Percentiles rank a stretch among this genome's conserved stretches.
phyloP scores from a whole-genome alignment of 805 yeast genomes.

The Torulaspora indica region DNA sequence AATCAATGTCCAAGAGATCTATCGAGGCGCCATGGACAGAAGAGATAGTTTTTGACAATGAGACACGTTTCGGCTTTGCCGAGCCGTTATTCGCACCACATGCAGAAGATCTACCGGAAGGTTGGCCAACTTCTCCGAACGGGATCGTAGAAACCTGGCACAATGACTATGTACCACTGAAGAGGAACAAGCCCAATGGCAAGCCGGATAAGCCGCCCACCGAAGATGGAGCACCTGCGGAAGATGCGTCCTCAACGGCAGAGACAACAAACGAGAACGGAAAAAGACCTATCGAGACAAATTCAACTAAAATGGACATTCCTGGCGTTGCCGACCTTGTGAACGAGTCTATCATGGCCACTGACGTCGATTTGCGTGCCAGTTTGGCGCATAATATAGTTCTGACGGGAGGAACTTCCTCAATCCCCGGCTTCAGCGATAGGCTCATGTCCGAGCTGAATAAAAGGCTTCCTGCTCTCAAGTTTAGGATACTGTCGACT shows the following conservation, averaged over 20 bases:
- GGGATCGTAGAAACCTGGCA: constrained; percentile 52
- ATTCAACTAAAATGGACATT: constrained; percentile 15
- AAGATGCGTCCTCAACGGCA: constrained; percentile 19
- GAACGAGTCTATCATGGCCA: constrained; percentile 47
- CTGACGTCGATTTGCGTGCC: constrained; percentile 80
- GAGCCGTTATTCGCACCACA: constrained; percentile 71
- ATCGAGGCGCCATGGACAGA: constrained; percentile 80
- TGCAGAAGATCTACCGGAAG: constrained; percentile 39
- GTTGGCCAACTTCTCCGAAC: constrained; percentile 39
- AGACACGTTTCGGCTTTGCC: constrained; percentile 54
- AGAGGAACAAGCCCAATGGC: constrained; percentile 44
- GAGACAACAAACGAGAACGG: constrained; percentile 28
- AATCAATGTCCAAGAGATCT: constrained; percentile 38
- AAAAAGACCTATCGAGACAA: constrained; percentile 27
- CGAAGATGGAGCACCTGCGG: constrained; percentile 27
- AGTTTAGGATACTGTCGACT: constrained; percentile 74
- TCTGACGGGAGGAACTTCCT: constrained; percentile 77
- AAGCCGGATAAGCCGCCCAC: constrained; percentile 34
- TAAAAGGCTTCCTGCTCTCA: constrained; percentile 72
- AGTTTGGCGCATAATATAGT: constrained; percentile 85
- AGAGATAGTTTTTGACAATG: constrained; percentile 52
- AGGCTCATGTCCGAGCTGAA: constrained; percentile 68
- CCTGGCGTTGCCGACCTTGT: constrained; percentile 59
- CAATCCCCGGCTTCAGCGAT: constrained; percentile 77
- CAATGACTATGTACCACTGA: constrained; percentile 71